These are phyloP conservation scores for Fusarium stilboides DNA, from an alignment of 2,329 filamentous ascomycete genomes.

Conservation along the genomic window DNA sequence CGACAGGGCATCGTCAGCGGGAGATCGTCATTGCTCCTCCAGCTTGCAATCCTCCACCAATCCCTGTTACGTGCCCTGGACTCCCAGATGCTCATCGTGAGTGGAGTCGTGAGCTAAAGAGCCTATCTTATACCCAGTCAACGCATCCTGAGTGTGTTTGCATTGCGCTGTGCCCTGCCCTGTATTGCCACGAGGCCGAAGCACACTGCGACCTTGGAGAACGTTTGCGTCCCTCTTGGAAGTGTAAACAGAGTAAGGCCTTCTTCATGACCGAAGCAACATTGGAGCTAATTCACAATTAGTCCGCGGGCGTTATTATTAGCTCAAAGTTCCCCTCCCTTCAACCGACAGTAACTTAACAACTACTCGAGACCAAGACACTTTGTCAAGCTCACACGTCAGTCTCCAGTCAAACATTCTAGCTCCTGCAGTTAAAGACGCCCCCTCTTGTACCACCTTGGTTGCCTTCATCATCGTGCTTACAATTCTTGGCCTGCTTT, in stretches of 20 bases:
- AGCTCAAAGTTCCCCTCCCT: neutral
- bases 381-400: neutral
- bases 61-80: conserved; percentile 19
- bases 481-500: conserved; percentile 6
- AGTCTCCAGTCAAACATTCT: neutral
- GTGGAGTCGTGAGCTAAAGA: conserved; percentile 17
- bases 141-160: neutral
- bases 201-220: neutral
- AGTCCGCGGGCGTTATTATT: neutral
- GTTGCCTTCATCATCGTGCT: conserved; percentile 20
- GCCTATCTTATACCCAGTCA: neutral
- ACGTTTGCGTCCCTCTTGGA: neutral
- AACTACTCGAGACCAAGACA: neutral
- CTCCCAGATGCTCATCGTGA: conserved; percentile 11
- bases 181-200: conserved; percentile 8
- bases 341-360: neutral
- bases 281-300: neutral
- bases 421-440: neutral
- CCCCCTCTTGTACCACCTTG: conserved; percentile 28
- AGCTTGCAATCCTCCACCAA: conserved; percentile 16
- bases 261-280: neutral
- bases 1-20: conserved; percentile 42
- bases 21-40: conserved; percentile 43
- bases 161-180: neutral
- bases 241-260: neutral